Base-by-base conservation (phyloP, 2,329 filamentous ascomycete species). In the Arthrobotrys musiformis region DNA sequence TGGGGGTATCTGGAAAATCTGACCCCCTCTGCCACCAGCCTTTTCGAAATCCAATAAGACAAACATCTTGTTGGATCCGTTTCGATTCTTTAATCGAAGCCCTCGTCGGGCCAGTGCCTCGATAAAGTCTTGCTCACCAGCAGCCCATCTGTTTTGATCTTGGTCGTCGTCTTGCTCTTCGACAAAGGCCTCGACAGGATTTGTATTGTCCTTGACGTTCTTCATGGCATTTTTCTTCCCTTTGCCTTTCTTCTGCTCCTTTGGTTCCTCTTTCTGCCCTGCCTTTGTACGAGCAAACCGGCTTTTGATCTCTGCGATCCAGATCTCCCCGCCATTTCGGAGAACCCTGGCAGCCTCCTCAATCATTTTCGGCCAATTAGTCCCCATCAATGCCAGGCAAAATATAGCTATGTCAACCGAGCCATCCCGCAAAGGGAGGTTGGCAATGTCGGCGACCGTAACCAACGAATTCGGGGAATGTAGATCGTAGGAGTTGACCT, bases 321-420 rank as follows among this genome's bases (percentile, higher is more conserved):
- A 99, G 66, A 97, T 90, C 86, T 99, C 95, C 80, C 95, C 95
- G 82, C 95, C 94, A 88, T 93, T 94, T 82, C 93, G 91, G 78
- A 99, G 88, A 62, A 98, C 87, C 66, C 95, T 90, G 86, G 93
- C 97, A 13, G 94, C 94, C 85, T 99, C 95, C 84, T 98, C 95
- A 81, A 99, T 89, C 83, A 99, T 98, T 81, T 93, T 90, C 64
- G 97, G 88, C 94, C 95, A 99, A 85, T 99, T 99, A 68, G 95
- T 99, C 82, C 95, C 95, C 95, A 99, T 99, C 74, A 99, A 89
- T 60, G 94, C 95, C 33, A 99, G 88, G 84, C 95, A 99, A 86
- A 98, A 98, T 80, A 99, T 90, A 58, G 92, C 92, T 4, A 99
- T 87, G 83, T 99, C 93, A 78, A 93, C 90, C 78, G 88, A 90